These are phyloP conservation scores for Juncus inflexus DNA, from an alignment of 176 grass and related monocot genomes.

Conservation along the genomic window DNA sequence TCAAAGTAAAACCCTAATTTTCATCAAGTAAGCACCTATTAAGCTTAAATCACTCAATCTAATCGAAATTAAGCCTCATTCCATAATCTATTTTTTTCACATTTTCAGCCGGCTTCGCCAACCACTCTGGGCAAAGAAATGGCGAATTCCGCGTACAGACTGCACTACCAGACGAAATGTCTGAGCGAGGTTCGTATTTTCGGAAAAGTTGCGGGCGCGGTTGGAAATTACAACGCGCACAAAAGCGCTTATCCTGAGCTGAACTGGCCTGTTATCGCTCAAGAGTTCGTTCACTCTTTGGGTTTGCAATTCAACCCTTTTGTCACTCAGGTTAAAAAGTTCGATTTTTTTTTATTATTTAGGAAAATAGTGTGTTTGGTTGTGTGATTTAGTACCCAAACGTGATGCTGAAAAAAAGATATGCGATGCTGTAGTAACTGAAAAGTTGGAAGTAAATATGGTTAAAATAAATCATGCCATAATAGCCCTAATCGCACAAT, in stretches of 20 bases:
- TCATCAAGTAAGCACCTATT: slow-evolving; percentile 12
- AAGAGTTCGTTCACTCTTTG: slow-evolving; percentile 82
- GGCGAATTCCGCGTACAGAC: slow-evolving; percentile 81
- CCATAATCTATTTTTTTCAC: slow-evolving; percentile 15
- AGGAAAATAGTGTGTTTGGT: too few species aligned
- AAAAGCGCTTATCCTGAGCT: slow-evolving; percentile 75
- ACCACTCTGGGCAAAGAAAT: slow-evolving; percentile 96
- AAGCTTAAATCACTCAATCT: too few species aligned
- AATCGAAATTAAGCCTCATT: too few species aligned
- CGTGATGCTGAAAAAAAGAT: too few species aligned
- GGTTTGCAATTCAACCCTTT: slow-evolving; percentile 83
- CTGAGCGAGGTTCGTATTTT: slow-evolving; percentile 56
- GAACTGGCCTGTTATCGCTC: slow-evolving; percentile 69
- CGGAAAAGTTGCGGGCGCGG: slow-evolving; percentile 88
- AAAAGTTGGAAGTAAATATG: too few species aligned
- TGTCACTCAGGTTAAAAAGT: slow-evolving; percentile 63
- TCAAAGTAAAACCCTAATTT: background rate
- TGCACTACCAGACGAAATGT: slow-evolving; percentile 51
- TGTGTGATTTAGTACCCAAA: too few species aligned
- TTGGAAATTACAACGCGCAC: slow-evolving; percentile 98
- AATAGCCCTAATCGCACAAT: too few species aligned
- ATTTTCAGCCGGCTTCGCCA: slow-evolving; percentile 83
- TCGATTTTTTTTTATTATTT: too few species aligned
- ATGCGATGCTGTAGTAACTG: too few species aligned
- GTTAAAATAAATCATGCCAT: too few species aligned